Evolutionary conservation across 2,329 filamentous ascomycete genomes (phyloP), one percentile per base, ranked within the genome.

Genomic region (Grosmannia serpens): DNA sequence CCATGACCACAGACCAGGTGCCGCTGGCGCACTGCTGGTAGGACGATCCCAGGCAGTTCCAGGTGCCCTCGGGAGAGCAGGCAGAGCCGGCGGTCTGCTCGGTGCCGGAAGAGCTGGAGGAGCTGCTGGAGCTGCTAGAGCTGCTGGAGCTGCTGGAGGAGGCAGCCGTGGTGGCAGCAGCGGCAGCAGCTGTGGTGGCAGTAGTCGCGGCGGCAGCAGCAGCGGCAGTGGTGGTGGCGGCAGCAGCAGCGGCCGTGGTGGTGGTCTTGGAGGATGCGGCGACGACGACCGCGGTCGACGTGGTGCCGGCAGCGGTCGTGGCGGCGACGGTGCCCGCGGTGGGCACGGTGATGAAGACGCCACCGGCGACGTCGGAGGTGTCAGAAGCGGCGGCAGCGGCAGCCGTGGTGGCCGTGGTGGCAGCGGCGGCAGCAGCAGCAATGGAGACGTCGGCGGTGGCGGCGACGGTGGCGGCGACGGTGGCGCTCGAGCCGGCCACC

Each of bases 11-110:
- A 1, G 75, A 72, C 78, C 78, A 81, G 27, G 66, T 53, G 27
- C 78, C 78, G 56, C 69, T 74, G 27, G 76, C 77, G 64, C 79
- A 82, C 59, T 74, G 76, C 69, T 81, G 77, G 73, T 77, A 81
- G 22, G 71, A 68, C n/a, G 61, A 65, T 59, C 77, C 69, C 55
- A 79, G 67, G 67, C 79, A 81, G 70, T 77, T 75, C 75, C 76
- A 81, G 22, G 65, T 58, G 57, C 79, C 79, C 62, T 81, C 78
- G 20, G 69, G 58, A 52, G 67, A 69, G 73, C 79, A 81, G 57
- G 74, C 59, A 4, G 73, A 70, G 44, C 78, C 78, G 7, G 68
- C 70, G 1, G 76, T 64, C 27, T 73, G 61, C 1, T 63, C 68
- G 13, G 66, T 64, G 4, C 66, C 63, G 3, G 68, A 61, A 13